These are phyloP conservation scores for Triticum timopheevii DNA, from an alignment of 176 grass and related monocot genomes.

Conservation along the genomic window DNA sequence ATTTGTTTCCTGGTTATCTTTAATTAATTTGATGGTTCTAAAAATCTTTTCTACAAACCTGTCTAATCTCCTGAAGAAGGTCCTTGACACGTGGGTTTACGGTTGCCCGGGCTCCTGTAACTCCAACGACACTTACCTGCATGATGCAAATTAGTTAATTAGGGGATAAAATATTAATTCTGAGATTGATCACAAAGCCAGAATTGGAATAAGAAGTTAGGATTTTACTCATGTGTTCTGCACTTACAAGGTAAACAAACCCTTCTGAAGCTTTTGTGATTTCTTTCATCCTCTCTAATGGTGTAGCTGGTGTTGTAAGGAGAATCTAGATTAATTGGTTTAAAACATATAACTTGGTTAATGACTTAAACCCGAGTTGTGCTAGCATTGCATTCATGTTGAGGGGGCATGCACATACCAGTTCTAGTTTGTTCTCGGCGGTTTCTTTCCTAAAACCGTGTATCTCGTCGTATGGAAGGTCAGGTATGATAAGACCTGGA, in stretches of 20 bases:
- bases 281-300: constrained; percentile 47
- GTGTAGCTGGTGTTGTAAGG: constrained; percentile 69
- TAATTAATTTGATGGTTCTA: too few species aligned
- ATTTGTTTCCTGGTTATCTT: too few species aligned
- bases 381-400: too few species aligned
- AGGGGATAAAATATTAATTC: neutral
- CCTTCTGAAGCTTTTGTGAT: constrained; percentile 66
- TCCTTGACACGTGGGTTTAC: constrained; percentile 57
- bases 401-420: constrained; percentile 28
- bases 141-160: neutral
- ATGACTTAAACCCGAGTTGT: too few species aligned
- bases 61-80: constrained; percentile 66
- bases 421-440: constrained; percentile 57
- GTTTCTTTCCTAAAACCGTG: constrained; percentile 43
- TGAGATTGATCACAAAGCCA: too few species aligned
- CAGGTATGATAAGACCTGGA: constrained; percentile 26
- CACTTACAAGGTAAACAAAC: constrained; percentile 54
- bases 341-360: too few species aligned
- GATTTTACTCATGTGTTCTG: neutral
- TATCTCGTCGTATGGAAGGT: constrained; percentile 54
- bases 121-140: constrained; percentile 65
- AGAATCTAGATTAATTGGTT: constrained; percentile 39
- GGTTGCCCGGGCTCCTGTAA: constrained; percentile 50
- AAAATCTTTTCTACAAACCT: neutral
- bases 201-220: too few species aligned